Evolutionary conservation across 139 green algal species (phyloP).

Genomic region (Marvania coccoides): DNA sequence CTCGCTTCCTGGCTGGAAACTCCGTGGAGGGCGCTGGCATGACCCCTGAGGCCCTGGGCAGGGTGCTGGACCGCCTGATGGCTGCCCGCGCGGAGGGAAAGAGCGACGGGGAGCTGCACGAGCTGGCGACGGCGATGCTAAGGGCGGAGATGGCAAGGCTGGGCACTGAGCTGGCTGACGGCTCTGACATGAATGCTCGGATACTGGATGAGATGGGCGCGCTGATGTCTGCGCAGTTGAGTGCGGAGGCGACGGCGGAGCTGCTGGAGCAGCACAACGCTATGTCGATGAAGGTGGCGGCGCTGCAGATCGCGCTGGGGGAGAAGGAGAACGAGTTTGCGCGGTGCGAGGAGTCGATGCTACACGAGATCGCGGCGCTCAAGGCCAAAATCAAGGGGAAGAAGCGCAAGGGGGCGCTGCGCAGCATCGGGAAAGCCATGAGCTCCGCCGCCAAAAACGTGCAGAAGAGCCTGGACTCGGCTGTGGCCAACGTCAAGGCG

Average conservation of each 20-base stretch:
- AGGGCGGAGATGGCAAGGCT: conserved; percentile 19
- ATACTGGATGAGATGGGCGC: conserved; percentile 28
- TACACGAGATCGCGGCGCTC: conserved; percentile 4
- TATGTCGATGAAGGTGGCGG: conserved; percentile 19
- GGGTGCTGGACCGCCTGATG: conserved; percentile 19
- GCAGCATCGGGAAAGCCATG: not conserved
- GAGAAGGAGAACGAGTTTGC: conserved; percentile 6
- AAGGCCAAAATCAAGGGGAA: not conserved
- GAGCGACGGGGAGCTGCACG: conserved; percentile 11
- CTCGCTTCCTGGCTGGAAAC: not conserved
- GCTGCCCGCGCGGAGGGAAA: not conserved
- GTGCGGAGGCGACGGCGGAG: conserved; percentile 11
- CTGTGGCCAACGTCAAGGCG: not conserved
- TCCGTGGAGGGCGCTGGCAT: not conserved
- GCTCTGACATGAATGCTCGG: not conserved
- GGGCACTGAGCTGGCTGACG: conserved; percentile 3
- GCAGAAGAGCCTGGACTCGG: not conserved
- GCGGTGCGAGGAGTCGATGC: not conserved
- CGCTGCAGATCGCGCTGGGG: conserved; percentile 15
- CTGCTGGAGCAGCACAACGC: conserved; percentile 24
- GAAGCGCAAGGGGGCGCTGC: conserved; percentile 6
- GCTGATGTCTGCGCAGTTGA: conserved; percentile 20
- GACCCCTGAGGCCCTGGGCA: conserved; percentile 4
- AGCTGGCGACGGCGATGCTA: conserved; percentile 19
- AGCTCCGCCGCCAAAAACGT: not conserved